Conservation (phyloP, 345 rosid genomes). For the Populus nigra region DNA sequence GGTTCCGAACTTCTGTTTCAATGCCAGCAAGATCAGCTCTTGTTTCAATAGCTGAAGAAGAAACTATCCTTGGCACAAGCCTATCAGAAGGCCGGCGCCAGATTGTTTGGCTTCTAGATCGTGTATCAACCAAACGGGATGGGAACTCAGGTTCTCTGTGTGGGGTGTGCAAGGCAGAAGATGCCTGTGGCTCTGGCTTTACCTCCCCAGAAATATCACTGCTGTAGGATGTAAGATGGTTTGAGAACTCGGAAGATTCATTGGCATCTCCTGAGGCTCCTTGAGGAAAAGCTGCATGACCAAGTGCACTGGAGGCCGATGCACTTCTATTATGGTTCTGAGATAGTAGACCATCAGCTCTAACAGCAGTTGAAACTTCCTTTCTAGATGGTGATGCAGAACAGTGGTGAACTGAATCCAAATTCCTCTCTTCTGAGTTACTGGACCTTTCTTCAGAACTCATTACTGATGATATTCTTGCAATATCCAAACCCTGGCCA, state of each 20-base stretch:
- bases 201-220: conserved; percentile 83
- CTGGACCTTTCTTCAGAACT: conserved; percentile 51
- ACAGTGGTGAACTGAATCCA: conserved; percentile 42
- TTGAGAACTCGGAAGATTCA: conserved; percentile 56
- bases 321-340: conserved; percentile 56
- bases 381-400: conserved; percentile 52
- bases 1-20: conserved; percentile 64
- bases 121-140: conserved; percentile 52
- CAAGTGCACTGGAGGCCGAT: conserved; percentile 51
- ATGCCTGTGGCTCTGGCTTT: conserved; percentile 45
- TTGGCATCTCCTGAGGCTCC: conserved; percentile 48
- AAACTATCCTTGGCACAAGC: conserved; percentile 62
- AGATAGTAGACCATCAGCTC: conserved; percentile 38
- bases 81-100: conserved; percentile 83
- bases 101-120: conserved; percentile 52
- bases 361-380: conserved; percentile 40
- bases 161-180: conserved; percentile 36
- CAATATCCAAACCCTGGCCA: conserved; percentile 48
- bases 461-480: conserved; percentile 48
- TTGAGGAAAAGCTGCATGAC: conserved; percentile 49
- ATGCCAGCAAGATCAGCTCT: conserved; percentile 75
- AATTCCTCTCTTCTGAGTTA: conserved; percentile 44
- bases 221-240: conserved; percentile 54
- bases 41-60: conserved; percentile 58
- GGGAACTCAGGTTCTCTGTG: conserved; percentile 59